phyloP scores from a whole-genome alignment of 139 green algal genomes.

The Dunaliella primolecta region DNA sequence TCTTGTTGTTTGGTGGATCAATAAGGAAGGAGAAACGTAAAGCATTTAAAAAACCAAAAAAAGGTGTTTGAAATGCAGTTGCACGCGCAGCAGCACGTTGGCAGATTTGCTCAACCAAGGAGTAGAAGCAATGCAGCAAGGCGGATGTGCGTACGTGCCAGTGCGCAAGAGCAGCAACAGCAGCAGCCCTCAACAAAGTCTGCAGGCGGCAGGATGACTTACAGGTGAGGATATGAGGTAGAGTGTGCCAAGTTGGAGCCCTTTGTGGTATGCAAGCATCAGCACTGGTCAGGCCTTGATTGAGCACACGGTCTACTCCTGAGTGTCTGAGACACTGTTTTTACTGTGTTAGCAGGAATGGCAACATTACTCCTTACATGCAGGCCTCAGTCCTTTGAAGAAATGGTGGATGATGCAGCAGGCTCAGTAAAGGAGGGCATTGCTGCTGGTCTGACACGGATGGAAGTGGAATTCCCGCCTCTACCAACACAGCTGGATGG shows the following conservation, averaged over 20 bases:
- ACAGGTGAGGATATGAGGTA: not conserved
- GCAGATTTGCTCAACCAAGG: not conserved
- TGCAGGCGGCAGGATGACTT: not conserved
- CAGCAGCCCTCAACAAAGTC: not conserved
- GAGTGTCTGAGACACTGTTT: no score
- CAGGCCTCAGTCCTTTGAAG: conserved; percentile 62
- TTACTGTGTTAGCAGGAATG: not conserved
- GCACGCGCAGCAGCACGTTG: not conserved
- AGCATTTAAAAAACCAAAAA: not conserved
- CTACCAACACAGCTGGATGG: conserved; percentile 63
- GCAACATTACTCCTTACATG: conserved; percentile 46
- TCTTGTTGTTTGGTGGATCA: no score
- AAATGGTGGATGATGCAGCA: conserved; percentile 72
- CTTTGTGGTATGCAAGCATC: not conserved
- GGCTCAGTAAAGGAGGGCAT: conserved; percentile 55
- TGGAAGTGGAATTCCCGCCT: conserved; percentile 91
- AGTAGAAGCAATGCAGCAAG: no score
- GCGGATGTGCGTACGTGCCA: not conserved
- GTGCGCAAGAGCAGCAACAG: not conserved
- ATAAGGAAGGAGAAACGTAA: no score
- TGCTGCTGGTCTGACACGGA: conserved; percentile 49
- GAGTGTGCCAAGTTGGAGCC: not conserved
- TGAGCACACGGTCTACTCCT: not conserved
- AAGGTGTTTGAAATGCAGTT: not conserved
- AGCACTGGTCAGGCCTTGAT: not conserved